Conservation (phyloP, 306 rosid species). For the Lagenaria siceraria region DNA sequence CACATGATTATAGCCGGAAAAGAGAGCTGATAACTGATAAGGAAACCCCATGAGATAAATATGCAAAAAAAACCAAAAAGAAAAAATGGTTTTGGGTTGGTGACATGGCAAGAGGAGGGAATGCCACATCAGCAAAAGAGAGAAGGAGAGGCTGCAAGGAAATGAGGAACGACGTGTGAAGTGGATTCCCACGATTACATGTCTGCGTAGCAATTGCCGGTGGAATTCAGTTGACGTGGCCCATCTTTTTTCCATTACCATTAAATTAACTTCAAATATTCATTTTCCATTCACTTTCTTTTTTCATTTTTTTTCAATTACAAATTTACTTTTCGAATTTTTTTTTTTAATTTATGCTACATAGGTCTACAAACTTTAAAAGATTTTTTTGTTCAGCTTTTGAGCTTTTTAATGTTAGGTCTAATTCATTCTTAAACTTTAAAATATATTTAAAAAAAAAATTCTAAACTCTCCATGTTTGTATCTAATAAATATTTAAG, state of each 20-base stretch:
- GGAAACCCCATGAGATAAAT: background rate
- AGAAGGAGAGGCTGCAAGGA: background rate
- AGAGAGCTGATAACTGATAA: background rate
- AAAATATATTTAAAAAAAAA: no score
- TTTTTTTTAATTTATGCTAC: no score
- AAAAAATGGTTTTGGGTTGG: background rate
- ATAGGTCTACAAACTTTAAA: no score
- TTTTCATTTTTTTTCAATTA: no score
- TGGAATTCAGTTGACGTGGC: slow-evolving; percentile 6
- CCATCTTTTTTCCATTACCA: slow-evolving; percentile 3
- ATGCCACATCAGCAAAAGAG: slow-evolving; percentile 24
- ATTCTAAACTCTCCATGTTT: no score
- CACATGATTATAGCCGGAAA: background rate
- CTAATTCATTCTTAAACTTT: no score
- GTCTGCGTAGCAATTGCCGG: background rate
- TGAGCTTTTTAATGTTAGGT: no score
- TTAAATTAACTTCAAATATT: background rate
- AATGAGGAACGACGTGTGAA: background rate
- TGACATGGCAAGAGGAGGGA: slow-evolving; percentile 13
- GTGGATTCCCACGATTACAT: slow-evolving; percentile 14
- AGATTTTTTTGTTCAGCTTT: no score
- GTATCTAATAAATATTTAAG: no score
- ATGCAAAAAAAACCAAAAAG: background rate
- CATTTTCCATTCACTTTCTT: background rate
- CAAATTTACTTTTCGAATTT: no score